Base-by-base conservation (phyloP, 306 rosid genomes). In the Casuarina cunninghamiana region DNA sequence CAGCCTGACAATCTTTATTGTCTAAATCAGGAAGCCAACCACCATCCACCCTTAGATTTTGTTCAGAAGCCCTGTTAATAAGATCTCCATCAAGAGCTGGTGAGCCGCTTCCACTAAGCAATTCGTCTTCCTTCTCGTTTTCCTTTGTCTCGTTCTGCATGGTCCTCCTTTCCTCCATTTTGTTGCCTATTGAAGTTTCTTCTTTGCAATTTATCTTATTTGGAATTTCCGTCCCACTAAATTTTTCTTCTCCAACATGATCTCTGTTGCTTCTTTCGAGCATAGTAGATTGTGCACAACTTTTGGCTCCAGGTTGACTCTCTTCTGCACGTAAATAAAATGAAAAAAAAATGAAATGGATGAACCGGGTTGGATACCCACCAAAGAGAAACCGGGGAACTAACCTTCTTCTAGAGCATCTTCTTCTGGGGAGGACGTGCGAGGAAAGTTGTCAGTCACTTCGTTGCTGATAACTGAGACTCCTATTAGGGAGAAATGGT, bases 251-350 rank as follows among this genome's bases (percentile, higher is more conserved):
- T 17, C 60, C 61, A 48, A 63, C 35, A 48, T 38, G 10, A 62
- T 38, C 17, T 62, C 7, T 17, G 42, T 49, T 4, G 10, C 67
- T 73, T 55, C 49, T 42, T 55, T 63, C 68, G 43, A 41, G 39
- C 3, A 73, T 13, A 4, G 54, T 26, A 1, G 43, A 46, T 9
- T 71, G 74, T 11, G 17, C 2, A 10, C 15, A 17, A 13, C 11
- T n/a, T 46, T 46, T 71, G 66, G 61, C 71, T 35, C 66, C 71
- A 17, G 53, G 21, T 60, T 75, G 71, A 35, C 46, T 46, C 62
- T 39, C 72, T 35, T 71, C 77, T 78, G 44, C 71, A 71, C 66
- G 12, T 70, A 4, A 21, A 48, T 4, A 19, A 19, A 19, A 57
- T 19, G 65, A 58, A 54, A 17, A 55, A 53, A 4, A 1, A 6